Evolutionary conservation across 495 filamentous ascomycete genomes (phyloP).

Genomic region (Neurospora intermedia): DNA sequence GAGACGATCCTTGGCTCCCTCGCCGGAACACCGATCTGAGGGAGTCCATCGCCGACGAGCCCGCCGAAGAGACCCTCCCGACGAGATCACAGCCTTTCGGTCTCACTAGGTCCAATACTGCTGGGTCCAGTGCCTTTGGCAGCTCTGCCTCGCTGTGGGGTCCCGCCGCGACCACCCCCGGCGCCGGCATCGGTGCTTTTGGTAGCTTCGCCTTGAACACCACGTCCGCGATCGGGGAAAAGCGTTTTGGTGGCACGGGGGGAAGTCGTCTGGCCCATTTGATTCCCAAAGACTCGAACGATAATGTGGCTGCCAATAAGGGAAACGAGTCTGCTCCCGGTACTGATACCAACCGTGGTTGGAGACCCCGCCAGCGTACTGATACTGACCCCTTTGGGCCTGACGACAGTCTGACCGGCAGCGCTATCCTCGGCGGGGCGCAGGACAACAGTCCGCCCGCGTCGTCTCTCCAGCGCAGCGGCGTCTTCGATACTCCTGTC

Average conservation of each 20-base stretch:
- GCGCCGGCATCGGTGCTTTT: conserved; percentile 75
- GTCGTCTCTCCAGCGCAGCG: conserved; percentile 25
- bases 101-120: conserved; percentile 60
- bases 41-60: conserved; percentile 39
- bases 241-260: conserved; percentile 57
- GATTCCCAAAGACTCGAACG: conserved; percentile 65
- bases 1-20: conserved; percentile 49
- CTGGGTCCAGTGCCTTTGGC: conserved; percentile 27
- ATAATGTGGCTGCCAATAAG: conserved; percentile 42
- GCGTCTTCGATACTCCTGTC: conserved; percentile 45
- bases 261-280: conserved; percentile 79
- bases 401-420: conserved; percentile 54
- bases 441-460: conserved; percentile 59
- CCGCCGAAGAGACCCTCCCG: conserved; percentile 26
- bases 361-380: conserved; percentile 48
- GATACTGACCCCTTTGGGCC: conserved; percentile 77
- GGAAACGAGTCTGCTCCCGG: conserved; percentile 19
- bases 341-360: conserved; percentile 26
- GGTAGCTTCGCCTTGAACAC: conserved; percentile 60
- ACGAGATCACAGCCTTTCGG: conserved; percentile 42
- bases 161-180: conserved; percentile 28
- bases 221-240: conserved; percentile 50
- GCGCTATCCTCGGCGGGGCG: conserved; percentile 68
- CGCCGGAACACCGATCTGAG: conserved; percentile 59
- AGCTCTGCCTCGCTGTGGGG: conserved; percentile 57